phyloP scores from a whole-genome alignment of 2,329 filamentous ascomycete species.

The Seiridium cupressi region DNA sequence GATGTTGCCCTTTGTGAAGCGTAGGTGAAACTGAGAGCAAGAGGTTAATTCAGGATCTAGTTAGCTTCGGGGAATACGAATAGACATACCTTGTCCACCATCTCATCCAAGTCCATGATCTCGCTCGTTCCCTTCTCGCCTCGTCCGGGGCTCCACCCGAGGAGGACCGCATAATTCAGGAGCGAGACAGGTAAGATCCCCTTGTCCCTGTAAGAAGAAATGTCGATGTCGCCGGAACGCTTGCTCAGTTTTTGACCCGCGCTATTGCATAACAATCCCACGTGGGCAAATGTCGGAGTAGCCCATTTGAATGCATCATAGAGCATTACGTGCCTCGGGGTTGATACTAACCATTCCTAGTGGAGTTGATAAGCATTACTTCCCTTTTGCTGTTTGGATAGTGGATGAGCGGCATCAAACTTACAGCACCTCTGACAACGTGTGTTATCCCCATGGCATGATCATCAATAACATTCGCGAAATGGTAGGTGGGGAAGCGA shows the following conservation, averaged over 20 bases:
- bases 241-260: conserved; percentile 84
- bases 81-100: conserved; percentile 64
- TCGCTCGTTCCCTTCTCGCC: conserved; percentile 51
- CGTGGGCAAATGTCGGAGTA: conserved; percentile 74
- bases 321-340: conserved; percentile 69
- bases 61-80: conserved; percentile 13
- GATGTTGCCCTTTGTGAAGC: conserved; percentile 89
- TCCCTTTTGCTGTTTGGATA: neutral
- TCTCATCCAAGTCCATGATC: conserved; percentile 66
- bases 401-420: conserved; percentile 15
- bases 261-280: conserved; percentile 69
- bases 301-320: conserved; percentile 77
- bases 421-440: conserved; percentile 81
- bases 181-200: conserved; percentile 48
- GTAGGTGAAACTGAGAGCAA: conserved; percentile 66
- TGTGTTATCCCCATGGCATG: conserved; percentile 95
- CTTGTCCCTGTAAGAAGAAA: conserved; percentile 47
- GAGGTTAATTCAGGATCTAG: neutral
- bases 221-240: conserved; percentile 59
- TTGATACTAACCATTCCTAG: conserved; percentile 93
- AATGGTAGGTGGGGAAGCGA: conserved; percentile 91
- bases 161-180: conserved; percentile 79
- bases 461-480: conserved; percentile 96
- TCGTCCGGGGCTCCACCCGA: conserved; percentile 71
- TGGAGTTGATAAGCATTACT: conserved; percentile 1